Conservation (phyloP, 345 rosid genomes). For the Trapa bicornis region DNA sequence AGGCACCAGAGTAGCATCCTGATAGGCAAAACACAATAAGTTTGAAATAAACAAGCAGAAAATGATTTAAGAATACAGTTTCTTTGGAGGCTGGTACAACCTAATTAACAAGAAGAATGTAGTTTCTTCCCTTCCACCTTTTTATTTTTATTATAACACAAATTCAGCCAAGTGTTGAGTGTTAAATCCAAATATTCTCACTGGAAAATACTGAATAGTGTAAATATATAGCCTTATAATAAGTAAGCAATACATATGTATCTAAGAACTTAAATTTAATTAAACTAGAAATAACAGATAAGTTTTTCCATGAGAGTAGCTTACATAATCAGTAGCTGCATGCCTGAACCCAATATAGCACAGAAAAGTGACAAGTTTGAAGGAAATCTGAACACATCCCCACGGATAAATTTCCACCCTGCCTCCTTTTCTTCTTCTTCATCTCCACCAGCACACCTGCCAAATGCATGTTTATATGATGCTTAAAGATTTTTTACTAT, state of each 20-base stretch:
- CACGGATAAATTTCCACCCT: conserved; percentile 68
- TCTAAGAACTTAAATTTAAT: background rate
- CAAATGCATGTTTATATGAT: background rate
- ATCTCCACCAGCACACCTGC: conserved; percentile 48
- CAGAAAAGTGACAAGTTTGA: conserved; percentile 50
- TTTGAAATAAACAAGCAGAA: background rate
- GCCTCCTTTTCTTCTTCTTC: conserved; percentile 69
- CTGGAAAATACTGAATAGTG: background rate
- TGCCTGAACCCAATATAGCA: conserved; percentile 66
- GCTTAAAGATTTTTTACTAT: background rate
- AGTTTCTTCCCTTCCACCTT: background rate
- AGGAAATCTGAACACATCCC: conserved; percentile 64
- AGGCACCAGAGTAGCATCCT: background rate
- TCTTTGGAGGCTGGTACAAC: background rate
- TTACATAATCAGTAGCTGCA: conserved; percentile 66
- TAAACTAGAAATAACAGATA: background rate
- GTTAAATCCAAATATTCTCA: background rate
- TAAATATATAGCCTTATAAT: background rate
- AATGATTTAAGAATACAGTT: background rate
- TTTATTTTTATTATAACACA: background rate
- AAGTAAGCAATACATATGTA: conserved; percentile 26
- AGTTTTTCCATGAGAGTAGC: conserved; percentile 14
- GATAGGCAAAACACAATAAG: background rate
- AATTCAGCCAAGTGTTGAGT: background rate
- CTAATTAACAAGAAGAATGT: background rate